Base-by-base conservation (phyloP, 75 land plant genomes). In the Isoetes taiwanensis region DNA sequence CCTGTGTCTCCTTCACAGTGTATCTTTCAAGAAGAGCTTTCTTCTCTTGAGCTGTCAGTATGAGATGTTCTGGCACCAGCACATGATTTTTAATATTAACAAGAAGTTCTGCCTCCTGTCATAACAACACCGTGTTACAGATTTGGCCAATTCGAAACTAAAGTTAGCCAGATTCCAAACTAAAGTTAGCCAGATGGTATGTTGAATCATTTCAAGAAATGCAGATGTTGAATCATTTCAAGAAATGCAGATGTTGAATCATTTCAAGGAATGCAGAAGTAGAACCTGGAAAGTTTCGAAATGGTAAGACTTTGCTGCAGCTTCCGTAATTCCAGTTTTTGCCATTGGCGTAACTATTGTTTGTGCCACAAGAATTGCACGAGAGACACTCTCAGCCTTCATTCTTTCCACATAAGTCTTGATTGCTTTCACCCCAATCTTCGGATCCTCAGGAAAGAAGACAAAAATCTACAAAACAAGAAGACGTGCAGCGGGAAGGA, bases 231-330 rank as follows among this genome's bases (percentile, higher is more conserved):
- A n/a, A n/a, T n/a, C n/a, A n/a, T n/a, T n/a, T n/a, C n/a, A n/a
- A n/a, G n/a, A n/a, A n/a, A n/a, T n/a, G n/a, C n/a, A n/a, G n/a
- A n/a, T n/a, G n/a, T n/a, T n/a, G n/a, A n/a, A n/a, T n/a, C n/a
- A n/a, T n/a, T n/a, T n/a, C n/a, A n/a, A n/a, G n/a, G n/a, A n/a
- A n/a, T n/a, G n/a, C n/a, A n/a, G n/a, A n/a, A n/a, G n/a, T n/a
- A n/a, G 39, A 19, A 86, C 97, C 88, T 86, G 87, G 52, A 90
- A 90, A 52, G 78, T 84, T 58, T 90, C 97, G 72, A 90, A 55
- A 37, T 83, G 84, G 37, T 77, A 80, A n/a, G n/a, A n/a, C 71
- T 86, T 90, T 12, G 65, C 27, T 2, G 80, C 59, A 21, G 78
- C 59, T 50, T 83, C 93, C 40, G 39, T 61, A 11, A 90, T 65